Evolutionary conservation across 1,284 basidiomycete genomes (phyloP).

Genomic region (Ceratobasidium sp.): DNA sequence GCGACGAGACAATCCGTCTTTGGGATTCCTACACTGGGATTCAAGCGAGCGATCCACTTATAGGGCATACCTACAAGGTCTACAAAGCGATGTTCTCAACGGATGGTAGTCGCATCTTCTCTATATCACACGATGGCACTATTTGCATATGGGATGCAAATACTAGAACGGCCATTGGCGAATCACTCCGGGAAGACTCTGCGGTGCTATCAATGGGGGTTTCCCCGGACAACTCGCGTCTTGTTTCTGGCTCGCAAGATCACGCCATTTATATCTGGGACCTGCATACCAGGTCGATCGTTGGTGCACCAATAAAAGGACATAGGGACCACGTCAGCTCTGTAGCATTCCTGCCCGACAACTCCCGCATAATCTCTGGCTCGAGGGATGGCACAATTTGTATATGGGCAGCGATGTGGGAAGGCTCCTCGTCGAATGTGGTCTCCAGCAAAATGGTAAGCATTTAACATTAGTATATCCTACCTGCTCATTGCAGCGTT

Average conservation of each 20-base stretch:
- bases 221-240: background rate
- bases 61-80: slow-evolving; percentile 17
- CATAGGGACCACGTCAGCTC: background rate
- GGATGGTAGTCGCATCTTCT: slow-evolving; percentile 4
- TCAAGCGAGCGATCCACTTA: background rate
- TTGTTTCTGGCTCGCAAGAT: slow-evolving; percentile 4
- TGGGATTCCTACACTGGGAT: slow-evolving; percentile 13
- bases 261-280: background rate
- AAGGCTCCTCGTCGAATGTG: too few relatives aligned
- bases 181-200: background rate
- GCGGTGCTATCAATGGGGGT: background rate
- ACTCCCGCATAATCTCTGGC: too few relatives aligned
- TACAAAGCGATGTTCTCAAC: slow-evolving; percentile 17
- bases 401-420: too few relatives aligned
- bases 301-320: background rate
- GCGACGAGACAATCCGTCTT: slow-evolving; percentile 22
- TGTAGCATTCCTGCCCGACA: background rate
- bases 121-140: background rate
- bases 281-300: background rate
- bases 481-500: too few relatives aligned
- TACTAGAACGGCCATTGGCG: background rate
- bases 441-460: too few relatives aligned
- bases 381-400: too few relatives aligned
- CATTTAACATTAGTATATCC: too few relatives aligned
- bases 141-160: background rate